phyloP scores from a whole-genome alignment of 176 grass and related monocot genomes.

The Aegilops sharonensis region DNA sequence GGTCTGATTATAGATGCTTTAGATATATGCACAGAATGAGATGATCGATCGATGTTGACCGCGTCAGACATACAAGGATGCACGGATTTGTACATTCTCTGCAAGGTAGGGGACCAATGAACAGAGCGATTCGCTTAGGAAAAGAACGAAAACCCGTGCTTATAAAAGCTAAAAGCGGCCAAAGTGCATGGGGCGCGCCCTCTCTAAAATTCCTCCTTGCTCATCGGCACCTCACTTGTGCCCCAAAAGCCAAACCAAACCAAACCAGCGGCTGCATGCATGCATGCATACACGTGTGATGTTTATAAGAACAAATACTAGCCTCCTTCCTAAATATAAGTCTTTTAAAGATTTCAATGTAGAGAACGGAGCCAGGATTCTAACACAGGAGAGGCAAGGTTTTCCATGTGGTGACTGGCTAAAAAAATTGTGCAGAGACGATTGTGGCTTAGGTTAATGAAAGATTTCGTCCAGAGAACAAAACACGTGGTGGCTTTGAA shows the following conservation, averaged over 20 bases:
- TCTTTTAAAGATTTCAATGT: too few relatives aligned
- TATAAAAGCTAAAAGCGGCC: constrained; percentile 26
- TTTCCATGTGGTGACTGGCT: too few relatives aligned
- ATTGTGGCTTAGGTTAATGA: too few relatives aligned
- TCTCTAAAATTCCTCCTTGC: constrained; percentile 30
- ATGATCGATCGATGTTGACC: constrained; percentile 12
- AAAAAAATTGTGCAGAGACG: too few relatives aligned
- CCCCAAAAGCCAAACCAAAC: constrained; percentile 48
- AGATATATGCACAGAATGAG: neutral
- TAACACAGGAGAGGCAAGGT: too few relatives aligned
- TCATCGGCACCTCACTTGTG: constrained; percentile 23
- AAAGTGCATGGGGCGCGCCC: constrained; percentile 45
- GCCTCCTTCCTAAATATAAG: too few relatives aligned
- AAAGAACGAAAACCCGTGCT: neutral
- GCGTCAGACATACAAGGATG: constrained; percentile 15
- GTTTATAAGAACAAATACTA: too few relatives aligned
- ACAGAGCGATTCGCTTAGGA: constrained; percentile 14
- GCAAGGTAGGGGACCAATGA: constrained; percentile 4
- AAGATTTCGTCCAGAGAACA: too few relatives aligned
- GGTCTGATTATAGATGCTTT: too few relatives aligned
- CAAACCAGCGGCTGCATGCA: constrained; percentile 1
- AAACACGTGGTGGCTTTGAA: too few relatives aligned
- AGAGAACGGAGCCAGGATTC: too few relatives aligned
- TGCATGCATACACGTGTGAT: neutral
- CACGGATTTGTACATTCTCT: constrained; percentile 22